A percentile compares a stretch with the other conserved stretches of the same genome.
These are phyloP conservation scores for Adansonia digitata DNA, from an alignment of 345 rosid genomes.

Conservation along the genomic window DNA sequence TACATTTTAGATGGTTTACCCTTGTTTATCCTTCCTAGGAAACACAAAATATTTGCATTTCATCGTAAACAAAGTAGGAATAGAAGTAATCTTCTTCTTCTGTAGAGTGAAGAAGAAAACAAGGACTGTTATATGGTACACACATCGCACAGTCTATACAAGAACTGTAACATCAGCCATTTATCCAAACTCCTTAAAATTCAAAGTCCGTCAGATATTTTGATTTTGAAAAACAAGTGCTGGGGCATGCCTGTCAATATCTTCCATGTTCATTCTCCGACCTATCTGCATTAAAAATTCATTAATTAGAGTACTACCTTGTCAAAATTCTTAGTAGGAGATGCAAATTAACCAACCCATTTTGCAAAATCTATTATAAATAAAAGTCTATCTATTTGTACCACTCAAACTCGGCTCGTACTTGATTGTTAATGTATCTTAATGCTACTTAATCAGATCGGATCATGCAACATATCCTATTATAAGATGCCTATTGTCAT, in stretches of 20 bases:
- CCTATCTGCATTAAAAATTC: neutral
- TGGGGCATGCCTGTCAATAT: neutral
- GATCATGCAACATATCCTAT: neutral
- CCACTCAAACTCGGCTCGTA: neutral
- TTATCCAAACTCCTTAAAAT: neutral
- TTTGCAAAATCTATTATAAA: neutral
- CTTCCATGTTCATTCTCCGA: neutral
- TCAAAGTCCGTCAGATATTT: neutral
- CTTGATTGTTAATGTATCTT: neutral
- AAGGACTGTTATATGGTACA: neutral
- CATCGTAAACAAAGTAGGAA: neutral
- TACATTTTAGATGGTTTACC: neutral
- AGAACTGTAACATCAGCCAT: neutral
- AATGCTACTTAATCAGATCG: neutral
- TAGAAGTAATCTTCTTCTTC: neutral
- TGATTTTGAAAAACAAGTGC: neutral
- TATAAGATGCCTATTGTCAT: no score
- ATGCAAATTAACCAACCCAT: conserved; percentile 1
- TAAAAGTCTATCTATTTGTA: neutral
- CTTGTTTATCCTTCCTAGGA: neutral
- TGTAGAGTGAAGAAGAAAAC: neutral
- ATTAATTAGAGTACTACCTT: neutral
- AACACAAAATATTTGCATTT: neutral
- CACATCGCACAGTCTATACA: neutral
- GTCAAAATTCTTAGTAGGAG: neutral